These are phyloP conservation scores for Trichoderma lentiforme DNA, from an alignment of 2,329 filamentous ascomycete genomes.

Conservation along the genomic window DNA sequence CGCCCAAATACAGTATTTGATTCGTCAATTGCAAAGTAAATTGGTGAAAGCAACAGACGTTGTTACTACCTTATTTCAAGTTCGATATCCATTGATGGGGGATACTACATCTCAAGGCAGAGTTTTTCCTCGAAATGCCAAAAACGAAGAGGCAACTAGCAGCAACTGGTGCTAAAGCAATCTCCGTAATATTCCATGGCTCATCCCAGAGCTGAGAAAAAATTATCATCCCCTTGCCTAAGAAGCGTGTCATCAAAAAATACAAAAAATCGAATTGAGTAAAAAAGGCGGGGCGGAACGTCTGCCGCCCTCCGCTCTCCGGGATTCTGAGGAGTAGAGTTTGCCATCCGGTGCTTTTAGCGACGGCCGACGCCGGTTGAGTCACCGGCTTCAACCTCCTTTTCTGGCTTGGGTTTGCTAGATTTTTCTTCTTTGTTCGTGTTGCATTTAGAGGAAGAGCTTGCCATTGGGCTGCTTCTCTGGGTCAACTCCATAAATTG, in stretches of 20 bases:
- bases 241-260: constrained; percentile 2
- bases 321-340: background rate
- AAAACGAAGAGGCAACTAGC: background rate
- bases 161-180: background rate
- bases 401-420: background rate
- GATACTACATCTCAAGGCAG: background rate
- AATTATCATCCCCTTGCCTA: background rate
- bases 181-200: background rate
- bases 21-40: background rate
- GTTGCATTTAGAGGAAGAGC: background rate
- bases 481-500: background rate
- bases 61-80: background rate
- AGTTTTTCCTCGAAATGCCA: background rate
- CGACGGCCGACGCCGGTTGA: background rate
- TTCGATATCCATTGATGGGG: background rate
- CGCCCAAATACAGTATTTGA: background rate
- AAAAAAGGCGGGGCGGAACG: background rate
- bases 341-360: background rate
- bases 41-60: background rate
- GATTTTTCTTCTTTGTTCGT: background rate
- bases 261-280: background rate
- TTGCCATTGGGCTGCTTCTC: background rate
- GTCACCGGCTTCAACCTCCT: background rate
- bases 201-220: background rate
- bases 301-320: background rate